Evolutionary conservation across 2,329 filamentous ascomycete species (phyloP), one percentile per base, ranked within the genome.

Genomic region (Bimuria novae-zelandiae): DNA sequence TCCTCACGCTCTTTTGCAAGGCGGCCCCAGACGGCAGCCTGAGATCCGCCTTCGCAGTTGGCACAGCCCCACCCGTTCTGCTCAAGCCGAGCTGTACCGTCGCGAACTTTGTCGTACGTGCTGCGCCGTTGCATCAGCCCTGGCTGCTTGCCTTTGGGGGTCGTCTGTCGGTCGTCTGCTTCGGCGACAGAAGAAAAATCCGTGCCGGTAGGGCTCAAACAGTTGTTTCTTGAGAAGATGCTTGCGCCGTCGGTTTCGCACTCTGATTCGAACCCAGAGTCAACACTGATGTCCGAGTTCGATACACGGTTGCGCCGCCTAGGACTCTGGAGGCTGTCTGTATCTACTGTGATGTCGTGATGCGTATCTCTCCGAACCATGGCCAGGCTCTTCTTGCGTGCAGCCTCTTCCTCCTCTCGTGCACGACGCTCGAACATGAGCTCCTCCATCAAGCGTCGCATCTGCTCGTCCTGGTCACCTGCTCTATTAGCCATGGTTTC

Each of bases 201-300:
- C 37, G 66, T 69, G 50, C 67, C 58, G 35, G 71, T 66, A 29
- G 72, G 68, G 54, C 71, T 70, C 69, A 71, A 56, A 68, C 77
- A 52, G 47, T 67, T 62, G 63, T 68, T 19, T 67, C 76, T 53
- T 62, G 72, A 59, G 69, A 74, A 71, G 47, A 68, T 76, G 19
- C 72, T 75, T 4, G 75, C 70, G 8, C 75, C 73, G 21, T 80
- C 75, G 33, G 79, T 80, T 51, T 84, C 82, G 22, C 79, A 75
- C 21, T 84, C 83, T 3, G 80, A 84, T 57, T 85, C 83, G 55
- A 84, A 84, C 41, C 83, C 83, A 5, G 82, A 84, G 62, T 85
- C 83, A 46, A 79, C 63, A n/a, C 68, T 72, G 36, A 72, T 60
- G 29, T 69, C 66, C 1, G 70, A 72, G 42, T 69, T 69, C 2